Evolutionary conservation across 495 filamentous ascomycete genomes (phyloP).

Genomic region (Aspergillus avenaceus): DNA sequence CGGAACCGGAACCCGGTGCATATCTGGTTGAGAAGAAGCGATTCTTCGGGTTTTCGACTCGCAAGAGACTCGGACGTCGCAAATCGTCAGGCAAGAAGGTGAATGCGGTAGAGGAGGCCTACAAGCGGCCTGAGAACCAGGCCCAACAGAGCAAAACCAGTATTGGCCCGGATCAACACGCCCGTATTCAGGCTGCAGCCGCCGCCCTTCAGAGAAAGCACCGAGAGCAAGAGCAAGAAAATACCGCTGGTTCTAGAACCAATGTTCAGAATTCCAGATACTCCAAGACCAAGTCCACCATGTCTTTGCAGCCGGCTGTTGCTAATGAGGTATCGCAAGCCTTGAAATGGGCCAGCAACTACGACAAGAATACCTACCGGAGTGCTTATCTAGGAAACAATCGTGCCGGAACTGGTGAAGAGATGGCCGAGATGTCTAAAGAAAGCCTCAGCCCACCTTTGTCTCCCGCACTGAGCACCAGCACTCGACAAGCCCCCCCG

Average conservation of each 20-base stretch:
- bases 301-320: constrained; percentile 84
- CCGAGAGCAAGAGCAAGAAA: constrained; percentile 49
- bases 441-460: constrained; percentile 12
- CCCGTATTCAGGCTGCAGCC: constrained; percentile 85
- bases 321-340: constrained; percentile 85
- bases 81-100: constrained; percentile 61
- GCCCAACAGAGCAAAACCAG: constrained; percentile 74
- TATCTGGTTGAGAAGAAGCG: constrained; percentile 93
- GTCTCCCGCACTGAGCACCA: constrained; percentile 16
- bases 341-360: constrained; percentile 81
- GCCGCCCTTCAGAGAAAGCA: constrained; percentile 70
- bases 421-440: constrained; percentile 5
- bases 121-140: constrained; percentile 42
- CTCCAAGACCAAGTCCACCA: constrained; percentile 83
- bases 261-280: constrained; percentile 39
- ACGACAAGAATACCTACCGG: constrained; percentile 77
- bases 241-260: constrained; percentile 29
- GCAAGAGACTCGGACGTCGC: constrained; percentile 59
- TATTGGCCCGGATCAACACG: constrained; percentile 88
- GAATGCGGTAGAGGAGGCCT: constrained; percentile 45
- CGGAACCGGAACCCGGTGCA: constrained; percentile 75
- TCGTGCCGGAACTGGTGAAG: constrained; percentile 62
- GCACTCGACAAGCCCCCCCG: constrained; percentile 24
- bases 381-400: constrained; percentile 73
- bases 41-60: constrained; percentile 79